These are phyloP conservation scores for Mucor saturninus DNA, from an alignment of 371 early-diverging fungal genomes.

Conservation along the genomic window DNA sequence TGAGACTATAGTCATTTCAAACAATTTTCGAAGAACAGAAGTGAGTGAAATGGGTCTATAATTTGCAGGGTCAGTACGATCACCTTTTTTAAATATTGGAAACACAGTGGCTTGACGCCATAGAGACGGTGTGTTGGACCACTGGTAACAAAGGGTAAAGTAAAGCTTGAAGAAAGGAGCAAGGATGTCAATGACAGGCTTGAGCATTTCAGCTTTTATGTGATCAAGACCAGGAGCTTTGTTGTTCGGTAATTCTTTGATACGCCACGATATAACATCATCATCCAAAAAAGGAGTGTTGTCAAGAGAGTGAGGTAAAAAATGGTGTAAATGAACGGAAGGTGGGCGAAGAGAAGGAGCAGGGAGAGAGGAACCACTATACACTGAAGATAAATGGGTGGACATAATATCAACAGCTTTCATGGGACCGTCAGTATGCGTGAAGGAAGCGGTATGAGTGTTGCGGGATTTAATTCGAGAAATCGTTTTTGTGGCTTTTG, in stretches of 20 bases:
- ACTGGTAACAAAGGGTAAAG: slow-evolving; percentile 35
- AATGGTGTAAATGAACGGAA: too few relatives aligned
- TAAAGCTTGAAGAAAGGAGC: too few relatives aligned
- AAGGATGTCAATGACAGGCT: slow-evolving; percentile 10
- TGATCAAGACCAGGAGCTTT: slow-evolving; percentile 30
- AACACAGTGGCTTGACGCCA: slow-evolving; percentile 37
- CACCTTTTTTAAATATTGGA: too few relatives aligned
- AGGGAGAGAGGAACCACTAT: background rate
- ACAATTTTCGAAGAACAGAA: slow-evolving; percentile 28
- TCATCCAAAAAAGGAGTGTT: too few relatives aligned
- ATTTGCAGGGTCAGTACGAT: slow-evolving; percentile 17
- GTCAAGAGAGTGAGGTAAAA: too few relatives aligned
- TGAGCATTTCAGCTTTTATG: slow-evolving; percentile 27
- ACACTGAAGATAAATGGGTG: background rate
- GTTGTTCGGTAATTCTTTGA: slow-evolving; percentile 1
- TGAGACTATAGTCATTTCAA: slow-evolving; percentile 27
- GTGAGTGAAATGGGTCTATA: slow-evolving; percentile 29
- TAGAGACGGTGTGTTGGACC: slow-evolving; percentile 20
- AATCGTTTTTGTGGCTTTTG: background rate
- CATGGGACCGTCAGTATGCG: background rate
- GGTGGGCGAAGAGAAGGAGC: too few relatives aligned
- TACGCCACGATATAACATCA: too few relatives aligned
- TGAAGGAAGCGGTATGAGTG: background rate
- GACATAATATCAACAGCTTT: slow-evolving; percentile 5
- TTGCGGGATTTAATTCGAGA: background rate